A percentile compares a stretch with the other conserved stretches of the same genome.
phyloP scores from a whole-genome alignment of 345 rosid species.

The Clarkia xantiana region DNA sequence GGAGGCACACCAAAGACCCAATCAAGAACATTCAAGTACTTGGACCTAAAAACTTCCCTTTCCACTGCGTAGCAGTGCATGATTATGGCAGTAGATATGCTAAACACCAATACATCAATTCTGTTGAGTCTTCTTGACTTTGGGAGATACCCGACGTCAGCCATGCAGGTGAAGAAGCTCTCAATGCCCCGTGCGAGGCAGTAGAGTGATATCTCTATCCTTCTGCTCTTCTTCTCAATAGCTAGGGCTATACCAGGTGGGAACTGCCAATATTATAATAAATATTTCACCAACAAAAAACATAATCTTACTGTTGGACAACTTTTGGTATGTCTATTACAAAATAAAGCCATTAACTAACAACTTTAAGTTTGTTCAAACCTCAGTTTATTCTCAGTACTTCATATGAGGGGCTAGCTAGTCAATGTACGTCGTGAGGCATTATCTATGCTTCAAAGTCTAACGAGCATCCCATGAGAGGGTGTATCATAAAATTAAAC shows the following conservation, averaged over 20 bases:
- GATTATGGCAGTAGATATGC: slow-evolving; percentile 73
- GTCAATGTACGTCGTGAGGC: no score
- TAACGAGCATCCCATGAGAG: no score
- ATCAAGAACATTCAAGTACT: slow-evolving; percentile 81
- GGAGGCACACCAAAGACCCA: slow-evolving; percentile 96
- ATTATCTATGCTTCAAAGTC: no score
- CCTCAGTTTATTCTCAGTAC: no score
- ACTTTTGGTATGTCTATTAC: no score
- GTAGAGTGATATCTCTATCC: slow-evolving; percentile 87
- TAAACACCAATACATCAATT: slow-evolving; percentile 73
- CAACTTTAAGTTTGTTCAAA: no score
- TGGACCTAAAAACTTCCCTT: slow-evolving; percentile 87
- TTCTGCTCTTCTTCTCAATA: slow-evolving; percentile 86
- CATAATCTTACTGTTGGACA: no score
- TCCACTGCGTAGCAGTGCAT: slow-evolving; percentile 94
- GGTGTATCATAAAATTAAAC: no score
- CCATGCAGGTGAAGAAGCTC: slow-evolving; percentile 75
- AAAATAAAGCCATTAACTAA: no score
- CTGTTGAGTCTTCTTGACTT: slow-evolving; percentile 41
- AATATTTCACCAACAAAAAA: no score
- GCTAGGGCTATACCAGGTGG: slow-evolving; percentile 77
- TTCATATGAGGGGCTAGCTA: no score
- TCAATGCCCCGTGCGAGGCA: slow-evolving; percentile 90
- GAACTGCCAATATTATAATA: no score
- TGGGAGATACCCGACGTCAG: slow-evolving; percentile 52